phyloP scores from a whole-genome alignment of 805 yeast species.

The Ogataea pignaliae region DNA sequence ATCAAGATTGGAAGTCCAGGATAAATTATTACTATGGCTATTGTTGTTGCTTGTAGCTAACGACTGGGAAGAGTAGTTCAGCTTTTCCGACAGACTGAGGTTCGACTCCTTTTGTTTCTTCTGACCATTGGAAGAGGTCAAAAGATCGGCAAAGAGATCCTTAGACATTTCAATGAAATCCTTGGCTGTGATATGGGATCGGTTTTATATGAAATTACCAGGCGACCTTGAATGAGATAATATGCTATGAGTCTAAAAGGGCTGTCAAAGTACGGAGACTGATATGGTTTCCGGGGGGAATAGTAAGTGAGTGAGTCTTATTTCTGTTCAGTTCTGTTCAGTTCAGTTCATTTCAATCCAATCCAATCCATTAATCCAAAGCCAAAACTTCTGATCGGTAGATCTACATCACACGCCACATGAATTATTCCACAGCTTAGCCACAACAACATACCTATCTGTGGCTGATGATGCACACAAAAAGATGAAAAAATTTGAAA shows the following conservation, averaged over 20 bases:
- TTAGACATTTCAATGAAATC: conserved; percentile 15
- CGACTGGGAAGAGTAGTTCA: conserved; percentile 15
- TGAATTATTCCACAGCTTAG: no score
- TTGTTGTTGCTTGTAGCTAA: background rate
- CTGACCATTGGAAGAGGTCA: conserved; percentile 25
- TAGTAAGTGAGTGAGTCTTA: no score
- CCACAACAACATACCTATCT: no score
- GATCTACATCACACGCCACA: no score
- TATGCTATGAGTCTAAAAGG: background rate
- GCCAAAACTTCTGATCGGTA: no score
- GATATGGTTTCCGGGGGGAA: no score
- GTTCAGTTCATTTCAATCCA: no score
- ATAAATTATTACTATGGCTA: background rate
- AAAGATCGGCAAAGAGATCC: conserved; percentile 42
- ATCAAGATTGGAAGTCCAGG: conserved; percentile 35
- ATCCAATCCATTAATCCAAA: no score
- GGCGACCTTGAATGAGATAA: background rate
- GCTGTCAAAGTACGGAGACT: no score
- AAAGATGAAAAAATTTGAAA: no score
- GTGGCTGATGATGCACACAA: no score
- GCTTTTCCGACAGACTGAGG: conserved; percentile 33
- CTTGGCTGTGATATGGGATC: background rate
- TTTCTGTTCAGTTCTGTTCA: no score
- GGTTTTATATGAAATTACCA: background rate
- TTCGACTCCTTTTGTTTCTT: conserved; percentile 23